phyloP scores from a whole-genome alignment of 257 asterid genomes.

The Eucommia ulmoides region DNA sequence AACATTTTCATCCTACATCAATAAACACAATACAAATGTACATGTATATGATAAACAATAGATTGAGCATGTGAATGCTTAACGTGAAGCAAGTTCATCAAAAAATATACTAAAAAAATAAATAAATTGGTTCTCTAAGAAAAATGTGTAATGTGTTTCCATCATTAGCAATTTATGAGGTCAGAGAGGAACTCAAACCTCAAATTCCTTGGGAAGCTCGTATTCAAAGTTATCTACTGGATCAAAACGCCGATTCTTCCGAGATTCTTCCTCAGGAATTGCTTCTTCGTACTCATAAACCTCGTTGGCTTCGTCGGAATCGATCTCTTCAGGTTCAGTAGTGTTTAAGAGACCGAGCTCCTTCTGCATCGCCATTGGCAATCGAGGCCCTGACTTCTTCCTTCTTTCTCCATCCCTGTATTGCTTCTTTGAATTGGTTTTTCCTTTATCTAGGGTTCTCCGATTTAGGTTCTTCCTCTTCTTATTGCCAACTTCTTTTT shows the following conservation, averaged over 20 bases:
- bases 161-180: too few relatives aligned
- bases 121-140: neutral
- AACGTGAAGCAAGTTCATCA: neutral
- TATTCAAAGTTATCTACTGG: conserved; percentile 60
- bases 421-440: neutral
- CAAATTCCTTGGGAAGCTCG: conserved; percentile 66
- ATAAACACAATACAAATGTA: neutral
- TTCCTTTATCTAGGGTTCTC: neutral
- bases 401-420: conserved; percentile 14
- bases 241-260: conserved; percentile 62
- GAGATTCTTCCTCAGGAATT: conserved; percentile 66
- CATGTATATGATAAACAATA: too few relatives aligned
- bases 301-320: conserved; percentile 27
- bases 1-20: conserved; percentile 54
- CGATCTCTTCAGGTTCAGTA: conserved; percentile 15
- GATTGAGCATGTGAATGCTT: neutral
- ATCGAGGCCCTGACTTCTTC: conserved; percentile 49
- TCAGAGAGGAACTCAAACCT: conserved; percentile 23
- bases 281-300: conserved; percentile 78
- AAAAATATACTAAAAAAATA: neutral
- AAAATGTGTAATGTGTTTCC: too few relatives aligned
- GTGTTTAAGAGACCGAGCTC: conserved; percentile 23
- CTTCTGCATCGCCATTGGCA: conserved; percentile 53
- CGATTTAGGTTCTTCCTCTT: neutral
- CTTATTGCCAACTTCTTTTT: neutral